A percentile compares a stretch with the other conserved stretches of the same genome.
These are phyloP conservation scores for Calonectria leucothoes DNA, from an alignment of 2,329 filamentous ascomycete genomes.

Conservation along the genomic window DNA sequence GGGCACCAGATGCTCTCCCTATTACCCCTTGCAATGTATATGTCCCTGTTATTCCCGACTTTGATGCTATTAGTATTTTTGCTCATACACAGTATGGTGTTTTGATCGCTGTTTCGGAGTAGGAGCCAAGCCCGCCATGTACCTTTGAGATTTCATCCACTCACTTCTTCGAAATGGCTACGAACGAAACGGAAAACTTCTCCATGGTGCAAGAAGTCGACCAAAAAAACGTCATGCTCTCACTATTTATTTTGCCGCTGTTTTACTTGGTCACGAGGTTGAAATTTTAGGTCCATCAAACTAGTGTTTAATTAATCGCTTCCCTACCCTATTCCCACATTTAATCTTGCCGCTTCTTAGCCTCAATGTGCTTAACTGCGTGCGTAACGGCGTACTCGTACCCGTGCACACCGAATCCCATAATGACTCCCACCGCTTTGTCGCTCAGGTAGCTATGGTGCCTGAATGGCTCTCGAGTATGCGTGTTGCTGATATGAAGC, in stretches of 20 bases:
- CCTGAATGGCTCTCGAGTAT: slow-evolving; percentile 75
- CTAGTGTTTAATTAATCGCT: background rate
- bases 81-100: too few relatives aligned
- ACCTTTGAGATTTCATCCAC: too few relatives aligned
- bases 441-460: slow-evolving; percentile 78
- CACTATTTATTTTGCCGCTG: background rate
- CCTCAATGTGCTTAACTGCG: slow-evolving; percentile 9
- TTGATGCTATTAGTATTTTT: too few relatives aligned
- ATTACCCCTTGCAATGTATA: background rate
- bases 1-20: background rate
- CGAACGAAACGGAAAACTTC: background rate
- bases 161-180: background rate
- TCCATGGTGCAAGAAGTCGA: background rate
- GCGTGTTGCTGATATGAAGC: slow-evolving; percentile 78
- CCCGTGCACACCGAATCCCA: slow-evolving; percentile 20
- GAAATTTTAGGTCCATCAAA: background rate
- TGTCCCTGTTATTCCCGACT: too few relatives aligned
- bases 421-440: slow-evolving; percentile 76
- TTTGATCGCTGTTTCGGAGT: too few relatives aligned
- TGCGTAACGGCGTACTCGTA: slow-evolving; percentile 19
- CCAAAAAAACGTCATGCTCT: background rate
- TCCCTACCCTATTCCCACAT: too few relatives aligned
- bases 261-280: background rate
- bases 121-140: too few relatives aligned
- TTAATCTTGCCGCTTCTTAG: slow-evolving; percentile 14